Conservation (phyloP, 2,329 filamentous ascomycete species). For the Trichoderma polysporum region DNA sequence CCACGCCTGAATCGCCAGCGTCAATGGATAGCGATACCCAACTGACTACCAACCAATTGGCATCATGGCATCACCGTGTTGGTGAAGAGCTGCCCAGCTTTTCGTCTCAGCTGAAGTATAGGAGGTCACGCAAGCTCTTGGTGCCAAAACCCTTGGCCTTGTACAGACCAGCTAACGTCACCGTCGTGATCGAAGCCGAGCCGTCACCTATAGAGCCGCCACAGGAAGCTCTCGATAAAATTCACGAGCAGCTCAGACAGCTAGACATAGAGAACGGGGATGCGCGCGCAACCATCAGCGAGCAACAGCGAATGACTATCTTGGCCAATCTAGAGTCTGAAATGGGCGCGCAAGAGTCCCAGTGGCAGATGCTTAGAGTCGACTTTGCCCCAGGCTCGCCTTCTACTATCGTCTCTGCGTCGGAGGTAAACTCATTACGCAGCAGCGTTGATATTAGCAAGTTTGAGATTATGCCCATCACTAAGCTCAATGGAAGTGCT, state of each 20-base stretch:
- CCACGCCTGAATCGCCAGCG: conserved; percentile 20
- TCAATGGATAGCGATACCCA: conserved; percentile 10
- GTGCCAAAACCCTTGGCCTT: conserved; percentile 58
- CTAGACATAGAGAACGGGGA: conserved; percentile 44
- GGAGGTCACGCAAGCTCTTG: conserved; percentile 50
- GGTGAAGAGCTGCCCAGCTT: conserved; percentile 61
- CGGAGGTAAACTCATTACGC: conserved; percentile 27
- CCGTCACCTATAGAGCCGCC: conserved; percentile 55
- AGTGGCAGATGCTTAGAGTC: conserved; percentile 59
- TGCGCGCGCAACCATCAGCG: conserved; percentile 35
- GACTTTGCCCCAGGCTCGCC: conserved; percentile 52
- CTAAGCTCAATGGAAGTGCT: not conserved
- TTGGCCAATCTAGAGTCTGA: conserved; percentile 61
- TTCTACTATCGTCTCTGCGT: conserved; percentile 43
- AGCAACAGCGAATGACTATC: conserved; percentile 47
- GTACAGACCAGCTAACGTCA: conserved; percentile 41
- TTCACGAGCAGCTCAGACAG: conserved; percentile 53
- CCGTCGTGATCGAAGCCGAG: conserved; percentile 48
- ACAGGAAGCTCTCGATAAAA: conserved; percentile 47
- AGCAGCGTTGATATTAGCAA: conserved; percentile 19
- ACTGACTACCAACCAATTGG: conserved; percentile 22
- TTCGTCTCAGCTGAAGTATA: conserved; percentile 50
- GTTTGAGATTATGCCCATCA: conserved; percentile 4
- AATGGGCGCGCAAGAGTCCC: conserved; percentile 59
- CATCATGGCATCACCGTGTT: conserved; percentile 55